Evolutionary conservation across 257 asterid genomes (phyloP), one percentile per base, ranked within the genome.

Genomic region (Penstemon barbatus): DNA sequence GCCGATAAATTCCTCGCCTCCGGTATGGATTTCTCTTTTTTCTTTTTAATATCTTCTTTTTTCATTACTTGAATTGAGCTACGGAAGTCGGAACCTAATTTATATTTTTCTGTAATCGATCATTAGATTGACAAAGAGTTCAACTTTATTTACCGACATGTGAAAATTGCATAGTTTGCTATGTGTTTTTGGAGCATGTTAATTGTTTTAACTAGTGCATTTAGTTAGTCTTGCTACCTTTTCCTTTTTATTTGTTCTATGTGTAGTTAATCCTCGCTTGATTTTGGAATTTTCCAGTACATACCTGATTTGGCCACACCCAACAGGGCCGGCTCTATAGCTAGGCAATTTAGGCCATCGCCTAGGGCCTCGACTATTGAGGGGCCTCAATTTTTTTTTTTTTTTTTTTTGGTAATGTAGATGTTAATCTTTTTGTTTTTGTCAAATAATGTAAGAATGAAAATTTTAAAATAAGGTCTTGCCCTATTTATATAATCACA

Each of bases 1-100:
- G 91, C 92, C 70, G 96, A 86, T 52, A 90, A 85, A 68, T 85
- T 79, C 83, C 81, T 75, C 61, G 74, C 86, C 66, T 76, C 93
- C 77, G 97, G 98, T 85, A 50, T 25, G 33, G 33, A 40, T 10
- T 36, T 5, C 8, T 4, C 3, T 4, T 40, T 49, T 36, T 10
- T 52, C 6, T 15, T 15, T 15, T 15, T 15, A 15, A 15, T 15
- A 15, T 15, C 18, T 15, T 15, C 18, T 8, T 12, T 6, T n/a
- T 36, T 58, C 3, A 67, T 48, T 54, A 25, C 48, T 44, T 39
- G 36, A 44, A 13, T 40, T 60, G 19, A 45, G 63, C 42, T 12
- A 1, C 4, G 3, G 18, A 33, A 60, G 13, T 40, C 8, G 50
- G 18, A 12, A 40, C 49, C 15, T 54, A 56, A 18, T 41, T 57